phyloP scores from a whole-genome alignment of 1,139 yeast species.

The Geotrichum bryndzae region DNA sequence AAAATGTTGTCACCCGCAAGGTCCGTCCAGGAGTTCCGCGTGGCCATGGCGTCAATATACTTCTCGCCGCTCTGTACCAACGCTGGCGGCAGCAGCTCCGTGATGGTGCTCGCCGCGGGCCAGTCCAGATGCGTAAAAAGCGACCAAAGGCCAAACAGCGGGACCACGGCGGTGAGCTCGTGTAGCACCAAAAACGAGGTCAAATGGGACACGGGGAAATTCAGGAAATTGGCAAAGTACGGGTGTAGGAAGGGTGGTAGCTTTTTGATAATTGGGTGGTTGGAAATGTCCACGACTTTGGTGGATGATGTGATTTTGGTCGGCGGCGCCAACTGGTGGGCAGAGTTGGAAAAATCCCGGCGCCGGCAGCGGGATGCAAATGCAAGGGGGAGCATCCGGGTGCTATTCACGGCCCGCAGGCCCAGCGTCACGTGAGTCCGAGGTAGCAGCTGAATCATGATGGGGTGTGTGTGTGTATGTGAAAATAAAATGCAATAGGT shows the following conservation, averaged over 20 bases:
- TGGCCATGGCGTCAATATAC: conserved; percentile 47
- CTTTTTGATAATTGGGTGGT: conserved; percentile 14
- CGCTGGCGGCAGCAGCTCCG: conserved; percentile 53
- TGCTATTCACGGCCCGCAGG: not conserved
- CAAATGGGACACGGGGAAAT: conserved; percentile 66
- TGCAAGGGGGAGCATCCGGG: not conserved
- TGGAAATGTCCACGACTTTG: conserved; percentile 15
- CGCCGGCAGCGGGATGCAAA: not conserved
- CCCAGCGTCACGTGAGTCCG: not conserved
- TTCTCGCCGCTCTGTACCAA: conserved; percentile 56
- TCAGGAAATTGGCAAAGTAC: conserved; percentile 45
- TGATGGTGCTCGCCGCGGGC: conserved; percentile 29
- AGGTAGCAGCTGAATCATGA: not conserved
- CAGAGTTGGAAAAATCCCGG: not conserved
- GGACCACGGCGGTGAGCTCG: conserved; percentile 77
- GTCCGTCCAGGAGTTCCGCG: conserved; percentile 34
- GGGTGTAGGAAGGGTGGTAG: conserved; percentile 47
- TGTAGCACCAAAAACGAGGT: conserved; percentile 74
- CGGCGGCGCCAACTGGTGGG: not conserved
- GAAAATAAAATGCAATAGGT: not conserved
- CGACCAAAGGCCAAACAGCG: conserved; percentile 74
- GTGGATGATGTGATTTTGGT: conserved; percentile 1
- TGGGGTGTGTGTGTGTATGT: not conserved
- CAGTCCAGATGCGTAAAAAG: conserved; percentile 53
- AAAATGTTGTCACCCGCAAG: conserved; percentile 50